Evolutionary conservation across 2,329 filamentous ascomycete species (phyloP).

Genomic region (Dactylellina parvicollis): DNA sequence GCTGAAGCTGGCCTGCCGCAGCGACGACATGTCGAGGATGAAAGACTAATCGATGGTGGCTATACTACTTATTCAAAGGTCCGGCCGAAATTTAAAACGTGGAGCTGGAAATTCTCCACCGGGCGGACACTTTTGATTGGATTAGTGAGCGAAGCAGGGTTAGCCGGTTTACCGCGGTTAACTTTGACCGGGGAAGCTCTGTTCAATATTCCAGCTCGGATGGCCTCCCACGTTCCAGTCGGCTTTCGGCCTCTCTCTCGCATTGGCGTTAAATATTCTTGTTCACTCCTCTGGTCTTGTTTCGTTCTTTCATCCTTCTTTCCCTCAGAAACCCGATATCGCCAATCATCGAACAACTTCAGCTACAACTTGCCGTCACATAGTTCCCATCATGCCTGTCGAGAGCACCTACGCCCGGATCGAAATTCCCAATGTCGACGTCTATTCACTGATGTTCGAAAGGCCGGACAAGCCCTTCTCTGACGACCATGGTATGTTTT

Average conservation of each 20-base stretch:
- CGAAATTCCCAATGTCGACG: slow-evolving; percentile 76
- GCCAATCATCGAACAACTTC: neutral
- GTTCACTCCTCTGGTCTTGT: neutral
- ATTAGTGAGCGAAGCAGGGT: neutral
- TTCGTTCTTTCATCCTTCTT: neutral
- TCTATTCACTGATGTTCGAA: slow-evolving; percentile 83
- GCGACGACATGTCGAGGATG: neutral
- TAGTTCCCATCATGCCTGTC: slow-evolving; percentile 72
- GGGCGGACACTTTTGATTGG: slow-evolving; percentile 14
- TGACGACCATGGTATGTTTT: slow-evolving; percentile 74
- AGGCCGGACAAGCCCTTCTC: slow-evolving; percentile 72
- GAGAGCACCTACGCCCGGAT: slow-evolving; percentile 73
- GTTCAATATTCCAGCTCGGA: no score
- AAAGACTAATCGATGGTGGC: neutral
- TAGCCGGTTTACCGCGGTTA: slow-evolving; percentile 54
- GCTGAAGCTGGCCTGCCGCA: slow-evolving; percentile 28
- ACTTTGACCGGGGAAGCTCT: slow-evolving; percentile 7
- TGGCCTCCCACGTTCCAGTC: neutral
- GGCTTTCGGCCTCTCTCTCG: neutral
- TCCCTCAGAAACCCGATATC: neutral
- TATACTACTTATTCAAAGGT: neutral
- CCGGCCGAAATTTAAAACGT: slow-evolving; percentile 43
- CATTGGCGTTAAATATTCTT: neutral
- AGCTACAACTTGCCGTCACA: neutral
- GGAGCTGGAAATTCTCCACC: slow-evolving; percentile 3